A percentile compares a stretch with the other conserved stretches of the same genome.
Conservation (phyloP, 2,329 filamentous ascomycete genomes). For the Falciphora oryzae region DNA sequence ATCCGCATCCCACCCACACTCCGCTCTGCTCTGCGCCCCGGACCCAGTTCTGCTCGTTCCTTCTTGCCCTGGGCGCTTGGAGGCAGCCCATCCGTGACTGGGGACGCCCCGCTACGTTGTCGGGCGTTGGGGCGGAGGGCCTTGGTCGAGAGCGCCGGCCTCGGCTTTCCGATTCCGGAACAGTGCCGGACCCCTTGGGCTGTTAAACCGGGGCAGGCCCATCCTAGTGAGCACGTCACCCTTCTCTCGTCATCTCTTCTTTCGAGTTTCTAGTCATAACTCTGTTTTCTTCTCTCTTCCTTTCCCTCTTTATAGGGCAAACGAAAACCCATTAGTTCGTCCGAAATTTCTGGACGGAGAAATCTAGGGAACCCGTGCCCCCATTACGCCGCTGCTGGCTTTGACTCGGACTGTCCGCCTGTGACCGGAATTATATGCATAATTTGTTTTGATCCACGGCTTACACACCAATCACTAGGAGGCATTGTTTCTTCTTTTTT, state of each 20-base stretch:
- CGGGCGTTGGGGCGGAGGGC: not conserved
- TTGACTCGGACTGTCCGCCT: not conserved
- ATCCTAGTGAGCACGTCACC: not conserved
- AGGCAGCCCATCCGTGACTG: not conserved
- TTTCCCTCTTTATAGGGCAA: too few relatives aligned
- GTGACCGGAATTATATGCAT: not conserved
- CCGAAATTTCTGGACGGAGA: not conserved
- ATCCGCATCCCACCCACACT: not conserved
- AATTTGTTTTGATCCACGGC: not conserved
- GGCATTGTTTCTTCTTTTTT: not conserved
- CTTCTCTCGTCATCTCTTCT: not conserved
- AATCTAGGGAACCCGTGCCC: not conserved
- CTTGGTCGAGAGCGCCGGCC: not conserved
- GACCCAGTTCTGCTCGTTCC: not conserved
- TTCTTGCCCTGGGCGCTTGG: not conserved
- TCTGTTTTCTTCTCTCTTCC: not conserved
- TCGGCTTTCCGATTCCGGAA: conserved; percentile 2
- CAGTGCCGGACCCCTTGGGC: not conserved
- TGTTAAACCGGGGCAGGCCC: not conserved
- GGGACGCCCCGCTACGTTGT: not conserved
- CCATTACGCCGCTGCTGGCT: not conserved
- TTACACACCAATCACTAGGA: not conserved
- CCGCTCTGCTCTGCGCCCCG: not conserved
- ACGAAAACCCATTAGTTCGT: not conserved
- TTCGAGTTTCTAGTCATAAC: not conserved